Conservation (phyloP, 805 yeast genomes). For the Lachancea quebecensis region DNA sequence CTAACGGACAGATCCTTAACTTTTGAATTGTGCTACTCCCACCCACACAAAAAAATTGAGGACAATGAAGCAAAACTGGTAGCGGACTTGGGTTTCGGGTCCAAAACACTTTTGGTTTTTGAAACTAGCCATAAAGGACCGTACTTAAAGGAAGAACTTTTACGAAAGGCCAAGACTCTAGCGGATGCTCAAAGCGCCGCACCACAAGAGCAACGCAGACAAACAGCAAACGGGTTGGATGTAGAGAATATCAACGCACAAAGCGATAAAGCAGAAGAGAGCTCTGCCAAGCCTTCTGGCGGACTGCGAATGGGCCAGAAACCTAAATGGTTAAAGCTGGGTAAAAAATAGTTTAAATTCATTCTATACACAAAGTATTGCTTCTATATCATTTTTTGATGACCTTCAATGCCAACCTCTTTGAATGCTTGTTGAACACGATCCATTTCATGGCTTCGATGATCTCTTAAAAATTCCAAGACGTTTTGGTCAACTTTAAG, state of each 20-base stretch:
- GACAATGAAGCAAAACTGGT: conserved; percentile 30
- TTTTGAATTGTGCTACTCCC: conserved; percentile 40
- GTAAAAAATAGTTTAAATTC: conserved; percentile 28
- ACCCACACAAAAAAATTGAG: conserved; percentile 38
- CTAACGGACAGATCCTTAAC: conserved; percentile 24
- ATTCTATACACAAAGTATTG: not conserved
- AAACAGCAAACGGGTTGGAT: not conserved
- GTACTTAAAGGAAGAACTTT: conserved; percentile 25
- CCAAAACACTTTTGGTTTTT: conserved; percentile 40
- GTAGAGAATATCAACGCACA: conserved; percentile 2
- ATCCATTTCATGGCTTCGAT: conserved; percentile 13
- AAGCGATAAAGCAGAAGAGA: conserved; percentile 10
- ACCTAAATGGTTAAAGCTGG: conserved; percentile 37
- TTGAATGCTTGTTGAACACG: conserved; percentile 13
- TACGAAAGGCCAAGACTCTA: conserved; percentile 30
- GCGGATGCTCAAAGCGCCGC: conserved; percentile 24
- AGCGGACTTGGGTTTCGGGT: conserved; percentile 37
- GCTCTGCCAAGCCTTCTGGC: not conserved
- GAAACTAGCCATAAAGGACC: conserved; percentile 22
- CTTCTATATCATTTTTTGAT: not conserved
- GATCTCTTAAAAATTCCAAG: conserved; percentile 9
- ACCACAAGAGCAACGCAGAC: conserved; percentile 8
- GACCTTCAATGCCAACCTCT: conserved; percentile 9
- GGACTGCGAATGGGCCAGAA: conserved; percentile 15
- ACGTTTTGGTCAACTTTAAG: conserved; percentile 9